Percentiles rank a stretch among this genome's conserved stretches.
These are phyloP conservation scores for Coemansia sp. DNA, from an alignment of 192 early-diverging fungal species.

Conservation along the genomic window DNA sequence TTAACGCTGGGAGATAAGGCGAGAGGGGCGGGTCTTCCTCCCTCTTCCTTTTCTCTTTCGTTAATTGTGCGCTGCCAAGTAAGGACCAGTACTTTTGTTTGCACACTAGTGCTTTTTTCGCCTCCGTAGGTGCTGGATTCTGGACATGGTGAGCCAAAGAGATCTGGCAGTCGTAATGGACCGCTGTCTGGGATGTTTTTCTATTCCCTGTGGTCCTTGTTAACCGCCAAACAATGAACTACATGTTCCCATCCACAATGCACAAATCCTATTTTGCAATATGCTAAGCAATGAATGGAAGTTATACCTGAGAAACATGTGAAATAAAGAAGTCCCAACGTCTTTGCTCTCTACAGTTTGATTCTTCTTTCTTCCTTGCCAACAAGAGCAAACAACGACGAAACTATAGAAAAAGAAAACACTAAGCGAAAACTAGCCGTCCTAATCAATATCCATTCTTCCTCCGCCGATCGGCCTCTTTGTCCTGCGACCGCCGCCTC, in stretches of 20 bases:
- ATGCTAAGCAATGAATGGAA: not conserved
- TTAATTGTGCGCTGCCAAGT: slow-evolving; percentile 13
- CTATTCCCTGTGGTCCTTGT: slow-evolving; percentile 8
- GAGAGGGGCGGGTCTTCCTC: not conserved
- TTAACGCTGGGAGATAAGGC: no score
- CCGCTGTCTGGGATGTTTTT: not conserved
- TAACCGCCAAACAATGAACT: slow-evolving; percentile 11
- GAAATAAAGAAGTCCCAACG: not conserved
- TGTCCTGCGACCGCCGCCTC: not conserved
- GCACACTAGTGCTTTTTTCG: slow-evolving; percentile 3
- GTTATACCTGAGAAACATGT: not conserved
- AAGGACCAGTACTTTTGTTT: slow-evolving; percentile 12
- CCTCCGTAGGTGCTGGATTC: slow-evolving; percentile 11
- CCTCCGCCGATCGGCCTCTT: slow-evolving; percentile 15
- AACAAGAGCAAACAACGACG: not conserved
- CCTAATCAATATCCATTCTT: slow-evolving; percentile 49
- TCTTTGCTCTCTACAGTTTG: not conserved
- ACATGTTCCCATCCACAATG: no score
- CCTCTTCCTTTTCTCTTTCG: not conserved
- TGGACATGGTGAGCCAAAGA: slow-evolving; percentile 24
- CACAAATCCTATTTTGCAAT: not conserved
- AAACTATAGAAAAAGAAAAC: not conserved
- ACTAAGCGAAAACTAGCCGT: not conserved
- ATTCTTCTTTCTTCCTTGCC: not conserved
- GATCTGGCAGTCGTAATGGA: slow-evolving; percentile 14